phyloP scores from a whole-genome alignment of 129 eudicot species.

The Artemisia argyi region DNA sequence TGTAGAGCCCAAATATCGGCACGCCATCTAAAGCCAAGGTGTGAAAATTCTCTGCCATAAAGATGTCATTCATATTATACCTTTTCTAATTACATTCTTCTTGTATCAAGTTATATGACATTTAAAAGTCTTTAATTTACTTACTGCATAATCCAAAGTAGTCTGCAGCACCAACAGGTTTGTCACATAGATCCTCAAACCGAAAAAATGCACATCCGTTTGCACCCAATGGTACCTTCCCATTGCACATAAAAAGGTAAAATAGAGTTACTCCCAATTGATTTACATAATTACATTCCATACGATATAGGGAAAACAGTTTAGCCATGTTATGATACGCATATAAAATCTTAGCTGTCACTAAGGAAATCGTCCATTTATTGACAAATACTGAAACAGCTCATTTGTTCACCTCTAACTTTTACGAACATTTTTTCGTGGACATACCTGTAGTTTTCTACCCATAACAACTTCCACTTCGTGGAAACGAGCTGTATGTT shows the following conservation, averaged over 20 bases:
- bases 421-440: not conserved
- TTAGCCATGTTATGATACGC: not conserved
- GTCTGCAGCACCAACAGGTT: conserved; percentile 98
- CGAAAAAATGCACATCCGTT: conserved; percentile 94
- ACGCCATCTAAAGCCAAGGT: conserved; percentile 85
- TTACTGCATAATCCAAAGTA: conserved; percentile 93
- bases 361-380: not conserved
- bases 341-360: not conserved
- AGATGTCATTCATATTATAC: too few species aligned
- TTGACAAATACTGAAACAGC: not conserved
- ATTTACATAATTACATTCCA: not conserved
- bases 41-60: conserved; percentile 70
- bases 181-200: conserved; percentile 91
- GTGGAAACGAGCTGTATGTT: conserved; percentile 45
- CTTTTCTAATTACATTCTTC: too few species aligned
- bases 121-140: conserved; percentile 7
- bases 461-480: conserved; percentile 99
- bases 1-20: conserved; percentile 83
- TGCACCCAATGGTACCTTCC: conserved; percentile 81
- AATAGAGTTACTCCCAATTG: not conserved
- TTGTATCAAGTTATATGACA: too few species aligned
- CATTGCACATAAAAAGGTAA: conserved; percentile 2
- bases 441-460: conserved; percentile 74
- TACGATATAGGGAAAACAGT: not conserved
- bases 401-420: not conserved